Percentiles rank a stretch among this genome's conserved stretches.
Conservation (phyloP, 192 early-diverging fungal genomes). For the Rhizophagus clarus region DNA sequence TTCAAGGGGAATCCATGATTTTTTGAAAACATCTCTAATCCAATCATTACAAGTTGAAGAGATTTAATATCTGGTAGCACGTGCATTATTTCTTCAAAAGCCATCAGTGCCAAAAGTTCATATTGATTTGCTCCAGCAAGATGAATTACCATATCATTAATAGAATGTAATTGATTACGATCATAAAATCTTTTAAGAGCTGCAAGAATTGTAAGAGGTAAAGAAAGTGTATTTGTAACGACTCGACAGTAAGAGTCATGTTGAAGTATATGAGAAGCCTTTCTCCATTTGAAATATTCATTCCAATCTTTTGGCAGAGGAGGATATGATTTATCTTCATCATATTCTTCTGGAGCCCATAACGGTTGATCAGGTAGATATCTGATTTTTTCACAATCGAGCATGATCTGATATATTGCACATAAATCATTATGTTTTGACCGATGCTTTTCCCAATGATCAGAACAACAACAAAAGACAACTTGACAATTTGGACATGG, state of each 20-base stretch:
- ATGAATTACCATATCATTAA: conserved; percentile 27
- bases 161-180: neutral
- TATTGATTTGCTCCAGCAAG: conserved; percentile 18
- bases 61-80: conserved; percentile 14
- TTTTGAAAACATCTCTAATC: conserved; percentile 17
- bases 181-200: conserved; percentile 24
- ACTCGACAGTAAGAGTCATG: neutral
- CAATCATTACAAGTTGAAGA: conserved; percentile 9
- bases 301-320: conserved; percentile 28
- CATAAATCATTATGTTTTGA: conserved; percentile 12
- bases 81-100: conserved; percentile 32
- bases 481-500: conserved; percentile 11
- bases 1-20: neutral
- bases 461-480: conserved; percentile 24
- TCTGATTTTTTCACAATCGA: conserved; percentile 24
- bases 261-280: neutral
- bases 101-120: conserved; percentile 11
- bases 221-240: conserved; percentile 15
- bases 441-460: conserved; percentile 28
- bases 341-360: conserved; percentile 31
- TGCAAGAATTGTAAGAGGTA: conserved; percentile 22
- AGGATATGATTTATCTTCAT: conserved; percentile 18
- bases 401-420: conserved; percentile 20
- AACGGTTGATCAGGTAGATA: neutral
- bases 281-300: conserved; percentile 28